Percentiles rank a stretch among this genome's conserved stretches.
phyloP scores from a whole-genome alignment of 768 basidiomycete species.

The Leucosporidium scottii region DNA sequence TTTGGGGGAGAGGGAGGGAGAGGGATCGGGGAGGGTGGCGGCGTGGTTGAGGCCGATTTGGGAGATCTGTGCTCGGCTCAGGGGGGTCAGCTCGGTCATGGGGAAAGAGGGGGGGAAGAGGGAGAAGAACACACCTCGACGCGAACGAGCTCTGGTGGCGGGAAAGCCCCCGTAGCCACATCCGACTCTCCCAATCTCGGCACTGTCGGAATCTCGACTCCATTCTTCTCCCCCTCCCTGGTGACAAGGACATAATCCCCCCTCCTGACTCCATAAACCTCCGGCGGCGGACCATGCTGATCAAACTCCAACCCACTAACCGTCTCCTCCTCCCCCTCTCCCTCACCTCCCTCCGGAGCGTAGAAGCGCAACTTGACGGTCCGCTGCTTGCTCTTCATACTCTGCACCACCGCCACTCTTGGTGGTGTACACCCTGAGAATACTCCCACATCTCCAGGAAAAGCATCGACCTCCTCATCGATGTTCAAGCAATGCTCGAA shows the following conservation, averaged over 20 bases:
- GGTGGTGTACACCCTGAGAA: constrained; percentile 51
- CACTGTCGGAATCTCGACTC: constrained; percentile 59
- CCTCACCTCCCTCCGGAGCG: constrained; percentile 34
- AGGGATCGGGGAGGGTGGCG: constrained; percentile 8
- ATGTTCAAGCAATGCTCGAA: constrained; percentile 63
- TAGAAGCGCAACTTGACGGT: constrained; percentile 59
- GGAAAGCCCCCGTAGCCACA: constrained; percentile 46
- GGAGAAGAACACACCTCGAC: constrained; percentile 7
- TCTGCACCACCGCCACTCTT: constrained; percentile 23
- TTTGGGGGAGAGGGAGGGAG: not conserved
- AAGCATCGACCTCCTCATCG: constrained; percentile 80
- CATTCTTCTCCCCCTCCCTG: constrained; percentile 56
- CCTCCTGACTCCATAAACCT: constrained; percentile 62
- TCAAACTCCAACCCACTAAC: constrained; percentile 83
- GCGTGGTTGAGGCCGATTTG: constrained; percentile 21
- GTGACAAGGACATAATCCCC: constrained; percentile 83
- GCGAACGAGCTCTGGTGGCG: constrained; percentile 13
- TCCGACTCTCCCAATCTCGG: constrained; percentile 81
- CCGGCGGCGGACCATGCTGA: constrained; percentile 56
- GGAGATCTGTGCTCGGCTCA: constrained; percentile 15
- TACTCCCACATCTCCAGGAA: constrained; percentile 85
- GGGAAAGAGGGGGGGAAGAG: not conserved
- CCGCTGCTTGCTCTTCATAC: constrained; percentile 51
- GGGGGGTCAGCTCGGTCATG: too few species aligned
- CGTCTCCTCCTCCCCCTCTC: constrained; percentile 48